phyloP scores from a whole-genome alignment of 2,329 filamentous ascomycete genomes.

The Aspergillus sergii region DNA sequence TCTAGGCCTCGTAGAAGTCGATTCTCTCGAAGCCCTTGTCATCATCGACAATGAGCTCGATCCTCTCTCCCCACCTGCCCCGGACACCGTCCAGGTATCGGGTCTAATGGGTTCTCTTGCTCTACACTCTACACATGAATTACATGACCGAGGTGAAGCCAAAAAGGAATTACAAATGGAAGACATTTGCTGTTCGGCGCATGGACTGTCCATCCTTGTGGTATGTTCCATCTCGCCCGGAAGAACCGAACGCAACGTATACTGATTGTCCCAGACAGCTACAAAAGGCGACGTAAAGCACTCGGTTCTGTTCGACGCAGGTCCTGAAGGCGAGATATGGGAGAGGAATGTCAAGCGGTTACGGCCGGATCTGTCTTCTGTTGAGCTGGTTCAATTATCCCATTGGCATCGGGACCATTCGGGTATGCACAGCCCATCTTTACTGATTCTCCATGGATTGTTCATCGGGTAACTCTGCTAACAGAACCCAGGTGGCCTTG shows the following conservation, averaged over 20 bases:
- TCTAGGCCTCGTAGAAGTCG: constrained; percentile 42
- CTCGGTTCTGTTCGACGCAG: constrained; percentile 57
- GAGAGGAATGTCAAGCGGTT: constrained; percentile 53
- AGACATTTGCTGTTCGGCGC: constrained; percentile 56
- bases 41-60: constrained; percentile 61
- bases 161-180: constrained; percentile 52
- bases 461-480: not conserved
- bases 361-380: constrained; percentile 42
- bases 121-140: constrained; percentile 35
- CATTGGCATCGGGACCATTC: constrained; percentile 62
- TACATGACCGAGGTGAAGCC: constrained; percentile 45
- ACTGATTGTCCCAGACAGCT: constrained; percentile 43
- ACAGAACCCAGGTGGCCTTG: constrained; percentile 47
- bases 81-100: constrained; percentile 46
- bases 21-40: constrained; percentile 51
- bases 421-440: constrained; percentile 33
- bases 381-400: constrained; percentile 55
- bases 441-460: no score
- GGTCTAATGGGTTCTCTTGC: constrained; percentile 50
- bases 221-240: constrained; percentile 33
- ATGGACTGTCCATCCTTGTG: constrained; percentile 57
- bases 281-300: constrained; percentile 48
- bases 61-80: constrained; percentile 51
- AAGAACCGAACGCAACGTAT: not conserved
- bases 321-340: constrained; percentile 56